Base-by-base conservation (phyloP, 306 rosid genomes). In the Benincasa hispida region DNA sequence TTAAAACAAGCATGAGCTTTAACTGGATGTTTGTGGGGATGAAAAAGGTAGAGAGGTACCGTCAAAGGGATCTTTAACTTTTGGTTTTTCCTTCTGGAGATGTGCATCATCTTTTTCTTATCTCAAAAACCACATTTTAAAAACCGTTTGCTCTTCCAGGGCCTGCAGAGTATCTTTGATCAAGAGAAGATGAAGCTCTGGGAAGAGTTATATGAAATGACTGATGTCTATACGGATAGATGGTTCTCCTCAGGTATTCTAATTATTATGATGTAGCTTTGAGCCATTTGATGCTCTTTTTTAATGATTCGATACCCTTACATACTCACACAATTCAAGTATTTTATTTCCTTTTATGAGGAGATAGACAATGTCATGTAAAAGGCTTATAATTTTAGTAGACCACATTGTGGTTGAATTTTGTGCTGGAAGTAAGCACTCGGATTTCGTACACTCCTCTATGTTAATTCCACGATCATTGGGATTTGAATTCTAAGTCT, bases 161-260 rank as follows among this genome's bases (percentile, higher is more conserved):
- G 98, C 75, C 84, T 91, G 82, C 87, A 45, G 45, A 85, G 83
- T 75, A 76, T 93, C 79, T 87, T 88, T 74, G 90, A 88, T 87
- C 84, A 81, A 12, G 80, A 85, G 63, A 84, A 78, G 77, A 62
- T 85, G 59, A 88, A 87, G 63, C 75, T 51, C 61, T 93, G 88
- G 96, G 87, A 91, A 41, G 90, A 91, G 47, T 83, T 93, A 82
- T 93, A 90, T 83, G 89, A 87, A 79, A 78, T 70, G 81, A 91
- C 96, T 82, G 98, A 93, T 81, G 86, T 80, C 56, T 93, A 87
- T 79, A 93, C 98, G 21, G 96, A 93, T 68, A 88, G 87, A 80
- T 93, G 98, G 98, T 90, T 88, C 74, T 90, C 97, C 57, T 90
- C 96, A 83, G 98, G 98, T 91, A 80, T 83, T 81, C 6, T 30